Conservation (phyloP, 163 green algal genomes). For the Chlamydomonas reinhardtii region DNA sequence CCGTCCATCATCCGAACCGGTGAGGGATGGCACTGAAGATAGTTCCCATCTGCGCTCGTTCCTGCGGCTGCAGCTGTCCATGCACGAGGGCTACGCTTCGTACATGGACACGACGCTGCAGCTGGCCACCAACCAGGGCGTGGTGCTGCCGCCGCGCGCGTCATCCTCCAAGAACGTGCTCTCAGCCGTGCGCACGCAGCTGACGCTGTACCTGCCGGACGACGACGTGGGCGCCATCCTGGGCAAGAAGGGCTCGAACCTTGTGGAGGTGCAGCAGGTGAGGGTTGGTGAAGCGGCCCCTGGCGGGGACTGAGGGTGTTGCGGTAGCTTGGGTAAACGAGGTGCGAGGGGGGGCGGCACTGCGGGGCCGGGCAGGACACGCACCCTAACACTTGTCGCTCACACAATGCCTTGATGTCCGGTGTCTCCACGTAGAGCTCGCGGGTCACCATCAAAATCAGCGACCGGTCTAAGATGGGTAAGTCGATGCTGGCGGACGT, state of each 20-base stretch:
- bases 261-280: slow-evolving; percentile 75
- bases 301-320: neutral
- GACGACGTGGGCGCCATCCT: slow-evolving; percentile 75
- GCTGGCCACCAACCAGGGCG: slow-evolving; percentile 72
- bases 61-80: slow-evolving; percentile 66
- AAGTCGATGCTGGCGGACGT: too few relatives aligned
- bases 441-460: slow-evolving; percentile 75
- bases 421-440: slow-evolving; percentile 52
- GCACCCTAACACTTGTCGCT: too few relatives aligned
- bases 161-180: slow-evolving; percentile 57
- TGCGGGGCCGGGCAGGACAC: too few relatives aligned
- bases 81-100: slow-evolving; percentile 66
- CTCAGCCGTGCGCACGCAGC: slow-evolving; percentile 45
- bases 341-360: too few relatives aligned
- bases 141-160: slow-evolving; percentile 58
- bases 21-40: too few relatives aligned
- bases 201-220: slow-evolving; percentile 65
- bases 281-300: neutral
- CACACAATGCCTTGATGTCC: too few relatives aligned
- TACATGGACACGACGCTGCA: slow-evolving; percentile 82
- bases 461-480: slow-evolving; percentile 70
- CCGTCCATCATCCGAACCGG: too few relatives aligned
- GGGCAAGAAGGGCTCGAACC: slow-evolving; percentile 72
- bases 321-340: too few relatives aligned
- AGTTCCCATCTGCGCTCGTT: too few relatives aligned